phyloP scores from a whole-genome alignment of 2,329 filamentous ascomycete species.

The Clonostachys chloroleuca region DNA sequence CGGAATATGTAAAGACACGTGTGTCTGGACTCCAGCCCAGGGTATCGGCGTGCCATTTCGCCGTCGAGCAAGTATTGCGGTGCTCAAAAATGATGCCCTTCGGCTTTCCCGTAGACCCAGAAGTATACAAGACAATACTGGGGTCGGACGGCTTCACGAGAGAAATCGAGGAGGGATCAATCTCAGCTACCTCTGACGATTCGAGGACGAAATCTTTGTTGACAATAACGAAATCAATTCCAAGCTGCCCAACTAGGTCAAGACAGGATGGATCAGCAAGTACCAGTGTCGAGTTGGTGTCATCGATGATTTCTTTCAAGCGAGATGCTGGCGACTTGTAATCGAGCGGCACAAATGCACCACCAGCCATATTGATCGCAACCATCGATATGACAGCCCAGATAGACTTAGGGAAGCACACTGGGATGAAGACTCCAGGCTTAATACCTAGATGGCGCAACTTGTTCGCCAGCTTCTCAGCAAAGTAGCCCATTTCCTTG shows the following conservation, averaged over 20 bases:
- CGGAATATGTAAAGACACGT: conserved; percentile 40
- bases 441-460: conserved; percentile 2
- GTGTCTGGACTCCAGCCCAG: conserved; percentile 11
- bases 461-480: neutral
- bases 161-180: neutral
- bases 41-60: conserved; percentile 31
- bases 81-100: conserved; percentile 6
- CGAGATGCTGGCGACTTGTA: conserved; percentile 19
- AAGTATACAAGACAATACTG: conserved; percentile 3
- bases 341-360: conserved; percentile 17
- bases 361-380: conserved; percentile 1
- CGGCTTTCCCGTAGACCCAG: conserved; percentile 4
- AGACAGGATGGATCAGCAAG: neutral
- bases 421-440: neutral
- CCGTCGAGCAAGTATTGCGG: conserved; percentile 14
- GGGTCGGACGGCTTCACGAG: conserved; percentile 4
- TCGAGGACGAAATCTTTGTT: neutral
- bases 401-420: conserved; percentile 5
- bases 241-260: neutral
- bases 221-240: neutral
- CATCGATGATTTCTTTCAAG: neutral
- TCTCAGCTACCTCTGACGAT: neutral
- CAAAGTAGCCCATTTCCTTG: neutral
- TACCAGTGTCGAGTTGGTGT: neutral
- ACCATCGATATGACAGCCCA: conserved; percentile 4